Evolutionary conservation across 768 basidiomycete species (phyloP).

Genomic region (Boletus fagicola): DNA sequence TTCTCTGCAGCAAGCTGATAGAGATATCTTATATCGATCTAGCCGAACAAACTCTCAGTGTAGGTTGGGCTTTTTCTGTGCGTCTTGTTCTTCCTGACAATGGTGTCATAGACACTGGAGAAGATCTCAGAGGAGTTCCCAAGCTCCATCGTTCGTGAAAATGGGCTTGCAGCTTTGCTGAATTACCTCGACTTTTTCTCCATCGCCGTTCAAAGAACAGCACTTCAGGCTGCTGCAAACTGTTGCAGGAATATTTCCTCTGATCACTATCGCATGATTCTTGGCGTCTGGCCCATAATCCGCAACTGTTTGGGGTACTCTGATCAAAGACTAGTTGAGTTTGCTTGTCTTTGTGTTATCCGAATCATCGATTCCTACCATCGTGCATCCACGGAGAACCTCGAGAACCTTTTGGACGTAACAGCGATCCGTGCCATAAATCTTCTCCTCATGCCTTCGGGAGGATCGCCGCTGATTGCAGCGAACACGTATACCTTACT

Average conservation of each 20-base stretch:
- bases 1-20: slow-evolving; percentile 93
- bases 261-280: slow-evolving; percentile 88
- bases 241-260: slow-evolving; percentile 91
- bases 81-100: slow-evolving; percentile 10
- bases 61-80: slow-evolving; percentile 45
- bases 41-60: slow-evolving; percentile 96
- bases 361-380: slow-evolving; percentile 91
- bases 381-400: slow-evolving; percentile 77
- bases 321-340: slow-evolving; percentile 97
- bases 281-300: slow-evolving; percentile 88
- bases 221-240: slow-evolving; percentile 93
- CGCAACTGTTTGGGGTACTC: slow-evolving; percentile 89
- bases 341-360: slow-evolving; percentile 91
- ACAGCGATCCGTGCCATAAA: slow-evolving; percentile 83
- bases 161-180: slow-evolving; percentile 87
- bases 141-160: slow-evolving; percentile 92
- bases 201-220: slow-evolving; percentile 95
- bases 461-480: slow-evolving; percentile 82
- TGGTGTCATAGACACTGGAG: slow-evolving; percentile 75
- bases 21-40: slow-evolving; percentile 98
- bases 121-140: slow-evolving; percentile 99
- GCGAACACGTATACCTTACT: slow-evolving; percentile 86
- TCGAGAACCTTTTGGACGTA: slow-evolving; percentile 81
- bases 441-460: slow-evolving; percentile 78
- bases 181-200: slow-evolving; percentile 99